Conservation (phyloP, 1,284 basidiomycete genomes). For the Ceratorhiza oryzae-sativae region DNA sequence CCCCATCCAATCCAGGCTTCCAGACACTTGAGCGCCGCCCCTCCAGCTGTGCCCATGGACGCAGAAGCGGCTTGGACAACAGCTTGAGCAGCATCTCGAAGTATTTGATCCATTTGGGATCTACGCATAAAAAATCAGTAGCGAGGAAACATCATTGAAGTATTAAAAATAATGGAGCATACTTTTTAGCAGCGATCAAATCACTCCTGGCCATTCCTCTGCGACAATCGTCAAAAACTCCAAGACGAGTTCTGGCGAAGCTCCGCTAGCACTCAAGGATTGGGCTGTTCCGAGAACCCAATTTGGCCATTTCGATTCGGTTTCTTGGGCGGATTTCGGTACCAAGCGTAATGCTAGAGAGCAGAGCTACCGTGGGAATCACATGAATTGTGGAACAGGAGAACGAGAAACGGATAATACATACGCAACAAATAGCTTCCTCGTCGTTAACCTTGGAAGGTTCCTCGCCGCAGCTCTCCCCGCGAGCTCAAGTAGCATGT, state of each 20-base stretch:
- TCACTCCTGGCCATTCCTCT: slow-evolving; percentile 81
- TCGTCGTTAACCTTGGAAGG: slow-evolving; percentile 71
- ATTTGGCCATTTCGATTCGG: slow-evolving; percentile 64
- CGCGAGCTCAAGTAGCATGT: slow-evolving; percentile 69
- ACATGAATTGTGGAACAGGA: background rate
- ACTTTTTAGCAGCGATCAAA: slow-evolving; percentile 78
- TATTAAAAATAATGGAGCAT: slow-evolving; percentile 47
- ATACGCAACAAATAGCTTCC: slow-evolving; percentile 85
- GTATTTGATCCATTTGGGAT: slow-evolving; percentile 65
- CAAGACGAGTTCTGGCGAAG: slow-evolving; percentile 64
- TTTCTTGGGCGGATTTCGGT: slow-evolving; percentile 55
- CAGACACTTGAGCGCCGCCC: slow-evolving; percentile 76
- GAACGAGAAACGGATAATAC: slow-evolving; percentile 46
- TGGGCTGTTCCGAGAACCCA: slow-evolving; percentile 71
- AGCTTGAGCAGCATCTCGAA: slow-evolving; percentile 69
- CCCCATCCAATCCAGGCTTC: slow-evolving; percentile 78
- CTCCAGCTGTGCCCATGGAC: slow-evolving; percentile 54
- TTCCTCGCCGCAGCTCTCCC: slow-evolving; percentile 62
- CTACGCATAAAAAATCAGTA: slow-evolving; percentile 50
- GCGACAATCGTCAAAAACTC: slow-evolving; percentile 85
- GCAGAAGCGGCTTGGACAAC: slow-evolving; percentile 57
- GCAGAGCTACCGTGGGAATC: slow-evolving; percentile 58
- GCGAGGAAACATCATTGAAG: background rate
- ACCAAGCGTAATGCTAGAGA: slow-evolving; percentile 78
- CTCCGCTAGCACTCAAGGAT: slow-evolving; percentile 64